Evolutionary conservation across 2,329 filamentous ascomycete species (phyloP).

Genomic region (Fusarium nanum): DNA sequence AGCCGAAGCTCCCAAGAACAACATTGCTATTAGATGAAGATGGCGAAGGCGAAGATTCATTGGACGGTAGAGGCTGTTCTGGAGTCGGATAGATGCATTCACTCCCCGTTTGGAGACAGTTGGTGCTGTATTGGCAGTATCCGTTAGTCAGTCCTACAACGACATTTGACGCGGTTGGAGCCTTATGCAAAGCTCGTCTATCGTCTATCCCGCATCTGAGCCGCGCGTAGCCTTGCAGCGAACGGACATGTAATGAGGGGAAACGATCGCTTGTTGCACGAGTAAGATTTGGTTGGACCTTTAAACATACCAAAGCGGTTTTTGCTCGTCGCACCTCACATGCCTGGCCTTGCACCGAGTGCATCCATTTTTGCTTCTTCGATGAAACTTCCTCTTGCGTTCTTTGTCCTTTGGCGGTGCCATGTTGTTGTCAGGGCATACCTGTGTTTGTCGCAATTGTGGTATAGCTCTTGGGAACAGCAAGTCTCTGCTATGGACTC

Average conservation of each 20-base stretch:
- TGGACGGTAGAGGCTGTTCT: conserved; percentile 43
- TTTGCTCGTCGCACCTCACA: conserved; percentile 60
- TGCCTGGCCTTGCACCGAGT: conserved; percentile 55
- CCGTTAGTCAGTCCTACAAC: conserved; percentile 36
- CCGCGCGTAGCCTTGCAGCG: conserved; percentile 40
- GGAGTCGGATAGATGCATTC: conserved; percentile 54
- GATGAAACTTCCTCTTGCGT: conserved; percentile 54
- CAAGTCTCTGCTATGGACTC: conserved; percentile 7
- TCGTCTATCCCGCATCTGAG: conserved; percentile 32
- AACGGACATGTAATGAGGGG: conserved; percentile 28
- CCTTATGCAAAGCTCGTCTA: conserved; percentile 43
- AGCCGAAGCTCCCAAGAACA: conserved; percentile 18
- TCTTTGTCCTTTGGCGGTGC: conserved; percentile 52
- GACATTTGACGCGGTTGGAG: conserved; percentile 14
- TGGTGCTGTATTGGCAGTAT: conserved; percentile 52
- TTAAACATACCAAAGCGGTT: conserved; percentile 57
- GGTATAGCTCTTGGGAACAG: conserved; percentile 29
- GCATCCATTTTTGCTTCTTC: conserved; percentile 54
- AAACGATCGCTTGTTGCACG: conserved; percentile 20
- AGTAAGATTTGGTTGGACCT: conserved; percentile 20
- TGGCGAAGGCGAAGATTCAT: conserved; percentile 39
- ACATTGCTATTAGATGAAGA: conserved; percentile 32
- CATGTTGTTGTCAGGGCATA: conserved; percentile 44
- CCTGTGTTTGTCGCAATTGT: conserved; percentile 23
- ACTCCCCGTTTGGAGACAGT: conserved; percentile 59